phyloP scores from a whole-genome alignment of 2,329 filamentous ascomycete species.

The Setomelanomma holmii region DNA sequence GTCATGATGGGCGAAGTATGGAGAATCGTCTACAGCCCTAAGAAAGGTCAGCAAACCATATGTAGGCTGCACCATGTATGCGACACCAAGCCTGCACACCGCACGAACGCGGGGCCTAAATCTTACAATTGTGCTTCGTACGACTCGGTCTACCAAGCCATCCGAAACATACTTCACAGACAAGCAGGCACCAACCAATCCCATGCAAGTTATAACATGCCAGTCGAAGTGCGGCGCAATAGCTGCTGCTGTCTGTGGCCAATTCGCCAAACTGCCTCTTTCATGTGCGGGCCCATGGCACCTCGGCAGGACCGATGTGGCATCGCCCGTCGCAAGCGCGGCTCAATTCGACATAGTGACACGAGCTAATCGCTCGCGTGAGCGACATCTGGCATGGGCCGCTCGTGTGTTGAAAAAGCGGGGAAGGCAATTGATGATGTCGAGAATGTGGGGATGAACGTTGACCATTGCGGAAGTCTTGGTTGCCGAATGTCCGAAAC shows the following conservation, averaged over 20 bases:
- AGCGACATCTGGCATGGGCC: not conserved
- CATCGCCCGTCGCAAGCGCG: not conserved
- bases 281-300: constrained; percentile 4
- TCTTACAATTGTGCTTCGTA: not conserved
- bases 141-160: not conserved
- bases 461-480: constrained; percentile 8
- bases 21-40: not conserved
- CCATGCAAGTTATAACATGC: too few species aligned
- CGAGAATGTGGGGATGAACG: constrained; percentile 3
- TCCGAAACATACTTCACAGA: too few species aligned
- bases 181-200: too few species aligned
- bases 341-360: constrained; percentile 6
- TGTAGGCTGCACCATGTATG: not conserved
- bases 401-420: constrained; percentile 12
- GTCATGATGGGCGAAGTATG: constrained; percentile 28
- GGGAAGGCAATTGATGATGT: constrained; percentile 15
- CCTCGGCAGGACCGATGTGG: constrained; percentile 14
- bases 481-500: constrained; percentile 3
- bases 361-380: constrained; percentile 1
- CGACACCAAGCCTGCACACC: not conserved
- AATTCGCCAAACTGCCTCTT: too few species aligned
- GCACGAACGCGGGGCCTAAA: too few species aligned
- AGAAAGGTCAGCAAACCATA: constrained; percentile 7
- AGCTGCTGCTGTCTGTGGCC: too few species aligned
- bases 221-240: too few species aligned